Evolutionary conservation across 1,139 yeast species (phyloP), one percentile per base, ranked within the genome.

Genomic region (Waltiozyma sp.): DNA sequence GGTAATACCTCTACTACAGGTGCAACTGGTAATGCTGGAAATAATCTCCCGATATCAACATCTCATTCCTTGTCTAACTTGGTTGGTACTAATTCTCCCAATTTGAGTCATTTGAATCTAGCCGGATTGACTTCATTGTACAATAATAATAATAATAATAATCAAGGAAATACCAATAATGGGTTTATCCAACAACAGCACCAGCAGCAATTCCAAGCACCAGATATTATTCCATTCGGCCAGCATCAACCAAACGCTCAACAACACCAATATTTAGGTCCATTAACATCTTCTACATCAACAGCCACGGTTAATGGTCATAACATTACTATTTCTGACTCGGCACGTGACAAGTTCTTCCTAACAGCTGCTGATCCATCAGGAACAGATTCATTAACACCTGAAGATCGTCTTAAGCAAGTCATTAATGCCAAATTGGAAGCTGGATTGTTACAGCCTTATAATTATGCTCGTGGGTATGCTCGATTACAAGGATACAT

Each of bases 391-490:
- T 84, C 95, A 0, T 87, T 93, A 37, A 85, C 95, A 0, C 96
- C 97, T 0, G 97, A 89, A 59, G 97, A 89, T 57, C 72, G 96
- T 50, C 70, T 91, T 53, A 87, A 87, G 56, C 94, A 88, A 58
- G 97, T 91, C n/a, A 89, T 91, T 54, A 84, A 86, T 55, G 97
- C 98, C 15, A 91, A 91, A 56, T 67, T 89, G 38, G 95, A 87
- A 58, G 98, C 98, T 0, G 98, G 97, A 0, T 69, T 91, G 40
- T 65, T 91, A 38, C 89, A 84, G 57, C 98, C 98, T 0, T 91
- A 88, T 61, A 86, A 91, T 61, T 89, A 91, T 58, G 96, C 95
- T 11, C 80, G 83, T 52, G 97, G 97, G 0, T 91, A 91, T 59
- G 95, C 95, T 2, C 67, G 97, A 39, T 64, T 91, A 47, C 96